Percentiles rank a stretch among this genome's conserved stretches.
phyloP scores from a whole-genome alignment of 2,329 filamentous ascomycete species.

The Thermomyces lanuginosus region DNA sequence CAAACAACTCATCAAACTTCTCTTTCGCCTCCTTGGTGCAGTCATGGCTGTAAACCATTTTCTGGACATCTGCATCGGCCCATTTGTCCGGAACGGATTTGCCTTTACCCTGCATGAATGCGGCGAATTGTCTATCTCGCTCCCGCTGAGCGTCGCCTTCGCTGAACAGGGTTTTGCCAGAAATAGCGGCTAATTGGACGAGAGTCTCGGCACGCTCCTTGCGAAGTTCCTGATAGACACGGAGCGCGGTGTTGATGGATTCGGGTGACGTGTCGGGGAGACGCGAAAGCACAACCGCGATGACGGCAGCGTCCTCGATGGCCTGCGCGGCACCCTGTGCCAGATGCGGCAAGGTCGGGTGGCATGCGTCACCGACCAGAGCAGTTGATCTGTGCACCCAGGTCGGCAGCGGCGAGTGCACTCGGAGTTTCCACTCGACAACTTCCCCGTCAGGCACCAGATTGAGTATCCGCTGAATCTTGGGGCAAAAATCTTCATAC shows the following conservation, averaged over 20 bases:
- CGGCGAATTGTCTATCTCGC: constrained; percentile 40
- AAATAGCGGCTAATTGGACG: constrained; percentile 40
- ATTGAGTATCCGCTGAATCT: constrained; percentile 43
- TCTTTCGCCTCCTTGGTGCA: constrained; percentile 40
- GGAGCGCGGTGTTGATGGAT: constrained; percentile 37
- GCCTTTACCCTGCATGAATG: constrained; percentile 33
- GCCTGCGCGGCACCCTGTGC: constrained; percentile 52
- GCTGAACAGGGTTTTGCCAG: constrained; percentile 37
- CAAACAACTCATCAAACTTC: constrained; percentile 35
- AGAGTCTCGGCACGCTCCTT: constrained; percentile 41
- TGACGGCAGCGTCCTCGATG: constrained; percentile 44
- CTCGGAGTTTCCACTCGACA: constrained; percentile 49
- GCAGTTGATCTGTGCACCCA: constrained; percentile 38
- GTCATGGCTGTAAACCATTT: constrained; percentile 49
- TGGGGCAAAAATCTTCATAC: constrained; percentile 45
- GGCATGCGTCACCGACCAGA: constrained; percentile 36
- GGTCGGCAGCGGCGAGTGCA: constrained; percentile 44
- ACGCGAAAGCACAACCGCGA: constrained; percentile 31
- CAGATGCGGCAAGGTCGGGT: constrained; percentile 50
- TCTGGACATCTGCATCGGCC: constrained; percentile 53
- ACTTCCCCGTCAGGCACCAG: constrained; percentile 48
- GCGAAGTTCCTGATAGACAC: constrained; percentile 40
- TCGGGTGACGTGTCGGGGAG: constrained; percentile 31
- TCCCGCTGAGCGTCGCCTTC: constrained; percentile 43
- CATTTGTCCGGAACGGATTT: constrained; percentile 46